Percentiles rank a stretch among this genome's conserved stretches.
Evolutionary conservation across 306 rosid genomes (phyloP).

Genomic region (Hippophae gyantsensis): DNA sequence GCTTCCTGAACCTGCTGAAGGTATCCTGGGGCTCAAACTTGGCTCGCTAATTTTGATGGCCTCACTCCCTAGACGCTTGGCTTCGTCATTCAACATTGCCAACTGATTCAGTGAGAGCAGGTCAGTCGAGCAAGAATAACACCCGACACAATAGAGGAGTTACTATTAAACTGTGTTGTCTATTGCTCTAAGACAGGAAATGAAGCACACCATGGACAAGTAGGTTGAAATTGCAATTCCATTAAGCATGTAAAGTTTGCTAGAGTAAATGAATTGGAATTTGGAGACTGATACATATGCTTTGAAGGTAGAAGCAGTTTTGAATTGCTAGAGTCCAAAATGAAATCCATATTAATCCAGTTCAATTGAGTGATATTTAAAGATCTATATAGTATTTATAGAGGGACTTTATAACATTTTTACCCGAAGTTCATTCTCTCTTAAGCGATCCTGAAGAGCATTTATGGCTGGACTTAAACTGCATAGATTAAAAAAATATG

Average conservation of each 20-base stretch:
- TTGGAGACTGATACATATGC: no score
- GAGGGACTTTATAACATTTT: slow-evolving; percentile 5
- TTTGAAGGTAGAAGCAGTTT: no score
- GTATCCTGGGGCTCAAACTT: slow-evolving; percentile 31
- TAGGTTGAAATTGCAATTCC: slow-evolving; percentile 3
- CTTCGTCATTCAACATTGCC: slow-evolving; percentile 52
- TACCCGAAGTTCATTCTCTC: slow-evolving; percentile 94
- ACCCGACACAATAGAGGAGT: slow-evolving; percentile 2
- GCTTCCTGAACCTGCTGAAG: no score
- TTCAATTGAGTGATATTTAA: no score
- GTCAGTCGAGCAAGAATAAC: slow-evolving; percentile 10
- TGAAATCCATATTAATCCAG: no score
- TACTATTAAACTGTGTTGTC: not conserved
- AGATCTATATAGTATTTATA: no score
- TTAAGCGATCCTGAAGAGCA: slow-evolving; percentile 74
- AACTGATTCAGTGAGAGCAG: slow-evolving; percentile 37
- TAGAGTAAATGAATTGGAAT: no score
- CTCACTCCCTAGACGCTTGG: slow-evolving; percentile 53
- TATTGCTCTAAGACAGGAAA: slow-evolving; percentile 1
- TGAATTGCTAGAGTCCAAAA: no score
- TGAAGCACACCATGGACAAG: not conserved
- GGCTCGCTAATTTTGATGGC: slow-evolving; percentile 40
- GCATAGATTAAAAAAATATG: slow-evolving; percentile 28
- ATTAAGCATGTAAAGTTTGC: slow-evolving; percentile 4
- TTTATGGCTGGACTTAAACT: slow-evolving; percentile 93